Conservation (phyloP, 2,329 filamentous ascomycete species). For the Stachybotrys elegans region DNA sequence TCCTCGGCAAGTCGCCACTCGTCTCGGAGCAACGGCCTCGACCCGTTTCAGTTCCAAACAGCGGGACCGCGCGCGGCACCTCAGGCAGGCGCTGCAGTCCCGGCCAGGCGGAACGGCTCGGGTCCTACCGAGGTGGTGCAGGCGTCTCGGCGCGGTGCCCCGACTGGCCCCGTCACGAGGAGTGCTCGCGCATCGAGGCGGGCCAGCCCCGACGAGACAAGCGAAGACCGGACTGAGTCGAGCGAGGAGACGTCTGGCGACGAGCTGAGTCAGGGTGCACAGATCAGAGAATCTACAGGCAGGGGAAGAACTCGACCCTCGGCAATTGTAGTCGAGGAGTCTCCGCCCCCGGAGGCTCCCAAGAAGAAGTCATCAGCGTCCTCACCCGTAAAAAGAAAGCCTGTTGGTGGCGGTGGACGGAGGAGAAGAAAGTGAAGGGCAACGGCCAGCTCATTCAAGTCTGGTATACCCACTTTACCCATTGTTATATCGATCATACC, state of each 20-base stretch:
- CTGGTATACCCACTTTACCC: too few relatives aligned
- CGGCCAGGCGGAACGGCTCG: constrained; percentile 30
- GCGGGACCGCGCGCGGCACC: constrained; percentile 34
- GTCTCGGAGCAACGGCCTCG: constrained; percentile 22
- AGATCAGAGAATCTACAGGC: constrained; percentile 20
- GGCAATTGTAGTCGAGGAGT: constrained; percentile 34
- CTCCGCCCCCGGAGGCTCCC: constrained; percentile 16
- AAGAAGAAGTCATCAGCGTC: constrained; percentile 34
- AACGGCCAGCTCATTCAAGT: too few relatives aligned
- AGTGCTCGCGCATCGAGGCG: constrained; percentile 24
- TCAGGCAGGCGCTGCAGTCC: constrained; percentile 23
- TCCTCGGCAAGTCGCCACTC: constrained; percentile 33
- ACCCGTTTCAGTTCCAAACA: constrained; percentile 52
- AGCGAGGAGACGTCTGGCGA: constrained; percentile 32
- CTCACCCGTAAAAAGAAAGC: constrained; percentile 36
- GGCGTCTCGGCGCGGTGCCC: constrained; percentile 17
- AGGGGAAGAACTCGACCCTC: constrained; percentile 21
- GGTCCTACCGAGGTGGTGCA: constrained; percentile 25
- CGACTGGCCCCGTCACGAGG: constrained; percentile 24
- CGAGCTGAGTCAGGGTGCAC: constrained; percentile 29
- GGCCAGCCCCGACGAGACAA: constrained; percentile 26
- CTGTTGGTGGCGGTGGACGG: constrained; percentile 23
- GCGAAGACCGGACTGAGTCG: constrained; percentile 27
- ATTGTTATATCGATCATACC: too few relatives aligned
- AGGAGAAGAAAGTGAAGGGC: constrained; percentile 26